A percentile compares a stretch with the other conserved stretches of the same genome.
Evolutionary conservation across 2,329 filamentous ascomycete genomes (phyloP).

Genomic region (Seiridium unicorne): DNA sequence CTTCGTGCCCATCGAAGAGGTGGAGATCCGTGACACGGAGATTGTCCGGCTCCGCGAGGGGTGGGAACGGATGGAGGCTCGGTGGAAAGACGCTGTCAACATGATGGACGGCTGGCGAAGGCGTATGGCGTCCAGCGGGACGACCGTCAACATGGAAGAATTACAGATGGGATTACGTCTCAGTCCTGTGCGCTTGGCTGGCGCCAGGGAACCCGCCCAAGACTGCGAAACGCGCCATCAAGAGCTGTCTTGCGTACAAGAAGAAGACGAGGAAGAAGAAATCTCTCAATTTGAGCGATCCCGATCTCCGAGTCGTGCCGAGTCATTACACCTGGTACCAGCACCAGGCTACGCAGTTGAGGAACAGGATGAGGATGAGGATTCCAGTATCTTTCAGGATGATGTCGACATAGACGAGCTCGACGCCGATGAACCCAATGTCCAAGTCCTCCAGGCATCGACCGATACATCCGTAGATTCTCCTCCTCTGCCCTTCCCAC

Average conservation of each 20-base stretch:
- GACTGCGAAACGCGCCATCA: slow-evolving; percentile 27
- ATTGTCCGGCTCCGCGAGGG: slow-evolving; percentile 79
- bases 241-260: slow-evolving; percentile 33
- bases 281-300: slow-evolving; percentile 11
- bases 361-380: slow-evolving; percentile 27
- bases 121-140: slow-evolving; percentile 70
- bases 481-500: slow-evolving; percentile 44
- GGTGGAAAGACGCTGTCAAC: slow-evolving; percentile 85
- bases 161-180: slow-evolving; percentile 66
- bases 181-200: slow-evolving; percentile 55
- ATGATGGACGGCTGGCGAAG: slow-evolving; percentile 93
- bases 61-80: slow-evolving; percentile 89
- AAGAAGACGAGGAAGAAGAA: slow-evolving; percentile 46
- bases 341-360: slow-evolving; percentile 28
- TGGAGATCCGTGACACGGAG: slow-evolving; percentile 88
- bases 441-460: slow-evolving; percentile 29
- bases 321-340: slow-evolving; percentile 39
- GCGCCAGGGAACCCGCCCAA: slow-evolving; percentile 46
- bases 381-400: slow-evolving; percentile 36
- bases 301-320: slow-evolving; percentile 30
- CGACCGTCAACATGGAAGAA: slow-evolving; percentile 67
- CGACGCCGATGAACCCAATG: slow-evolving; percentile 29
- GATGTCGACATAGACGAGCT: slow-evolving; percentile 34
- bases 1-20: slow-evolving; percentile 93
- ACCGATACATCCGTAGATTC: slow-evolving; percentile 33